phyloP scores from a whole-genome alignment of 306 rosid genomes.

The Betula pendula region DNA sequence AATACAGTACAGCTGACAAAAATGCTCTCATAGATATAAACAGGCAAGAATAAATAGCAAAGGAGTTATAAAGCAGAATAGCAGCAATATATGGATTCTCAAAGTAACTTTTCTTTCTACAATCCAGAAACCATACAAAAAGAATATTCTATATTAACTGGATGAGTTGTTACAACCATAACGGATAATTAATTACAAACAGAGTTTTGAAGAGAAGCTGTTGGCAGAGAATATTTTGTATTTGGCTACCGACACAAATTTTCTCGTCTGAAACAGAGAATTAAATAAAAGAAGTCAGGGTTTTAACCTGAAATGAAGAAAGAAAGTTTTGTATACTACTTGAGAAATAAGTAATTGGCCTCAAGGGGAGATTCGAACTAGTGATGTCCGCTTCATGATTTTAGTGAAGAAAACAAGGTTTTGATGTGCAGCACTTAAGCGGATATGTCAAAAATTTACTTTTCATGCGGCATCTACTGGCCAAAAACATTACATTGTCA shows the following conservation, averaged over 20 bases:
- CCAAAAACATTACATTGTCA: background rate
- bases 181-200: background rate
- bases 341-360: too few species aligned
- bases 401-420: background rate
- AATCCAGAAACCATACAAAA: background rate
- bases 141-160: background rate
- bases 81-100: background rate
- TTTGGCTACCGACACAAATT: background rate
- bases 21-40: background rate
- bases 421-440: background rate
- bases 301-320: background rate
- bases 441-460: background rate
- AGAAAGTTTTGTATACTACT: background rate
- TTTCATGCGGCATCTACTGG: background rate
- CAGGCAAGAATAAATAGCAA: background rate
- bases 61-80: background rate
- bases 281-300: background rate
- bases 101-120: background rate
- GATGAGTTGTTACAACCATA: background rate
- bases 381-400: background rate
- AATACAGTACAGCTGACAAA: background rate
- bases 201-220: background rate
- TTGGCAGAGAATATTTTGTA: background rate
- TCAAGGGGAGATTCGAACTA: background rate
- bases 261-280: background rate